phyloP scores from a whole-genome alignment of 164 flowering plant species.

The Platanus orientalis region DNA sequence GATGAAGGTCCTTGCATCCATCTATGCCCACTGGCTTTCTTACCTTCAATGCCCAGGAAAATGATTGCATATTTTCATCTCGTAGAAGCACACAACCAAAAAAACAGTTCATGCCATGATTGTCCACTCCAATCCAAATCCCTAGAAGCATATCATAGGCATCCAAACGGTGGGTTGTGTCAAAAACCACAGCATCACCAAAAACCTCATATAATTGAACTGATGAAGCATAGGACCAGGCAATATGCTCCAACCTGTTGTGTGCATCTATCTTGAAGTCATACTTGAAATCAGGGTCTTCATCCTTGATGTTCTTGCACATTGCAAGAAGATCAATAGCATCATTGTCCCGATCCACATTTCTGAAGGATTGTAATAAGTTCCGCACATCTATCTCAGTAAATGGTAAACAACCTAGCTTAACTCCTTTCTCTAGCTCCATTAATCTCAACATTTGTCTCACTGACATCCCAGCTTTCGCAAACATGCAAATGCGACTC shows the following conservation, averaged over 20 bases:
- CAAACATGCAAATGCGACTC: conserved; percentile 74
- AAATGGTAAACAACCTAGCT: conserved; percentile 69
- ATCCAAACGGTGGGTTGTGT: conserved; percentile 70
- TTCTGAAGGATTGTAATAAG: conserved; percentile 63
- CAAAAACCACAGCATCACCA: conserved; percentile 77
- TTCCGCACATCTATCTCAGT: conserved; percentile 78
- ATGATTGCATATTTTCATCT: conserved; percentile 69
- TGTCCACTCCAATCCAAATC: conserved; percentile 79
- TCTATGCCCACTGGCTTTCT: conserved; percentile 1
- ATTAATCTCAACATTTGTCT: conserved; percentile 71
- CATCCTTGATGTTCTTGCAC: conserved; percentile 75
- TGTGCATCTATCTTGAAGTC: conserved; percentile 60
- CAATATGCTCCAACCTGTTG: conserved; percentile 70
- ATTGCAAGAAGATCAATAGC: conserved; percentile 60
- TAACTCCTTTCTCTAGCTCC: conserved; percentile 81
- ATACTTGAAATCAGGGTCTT: conserved; percentile 57
- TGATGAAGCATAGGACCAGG: conserved; percentile 73
- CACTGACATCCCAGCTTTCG: conserved; percentile 85
- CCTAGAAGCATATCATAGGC: conserved; percentile 75
- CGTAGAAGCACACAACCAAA: conserved; percentile 72
- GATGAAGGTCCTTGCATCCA: neutral
- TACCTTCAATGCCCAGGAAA: conserved; percentile 88
- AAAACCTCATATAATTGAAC: conserved; percentile 46
- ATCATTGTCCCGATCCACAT: conserved; percentile 63
- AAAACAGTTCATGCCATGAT: conserved; percentile 62